Conservation (phyloP, 306 rosid species). For the Pterocarpus macrocarpus region DNA sequence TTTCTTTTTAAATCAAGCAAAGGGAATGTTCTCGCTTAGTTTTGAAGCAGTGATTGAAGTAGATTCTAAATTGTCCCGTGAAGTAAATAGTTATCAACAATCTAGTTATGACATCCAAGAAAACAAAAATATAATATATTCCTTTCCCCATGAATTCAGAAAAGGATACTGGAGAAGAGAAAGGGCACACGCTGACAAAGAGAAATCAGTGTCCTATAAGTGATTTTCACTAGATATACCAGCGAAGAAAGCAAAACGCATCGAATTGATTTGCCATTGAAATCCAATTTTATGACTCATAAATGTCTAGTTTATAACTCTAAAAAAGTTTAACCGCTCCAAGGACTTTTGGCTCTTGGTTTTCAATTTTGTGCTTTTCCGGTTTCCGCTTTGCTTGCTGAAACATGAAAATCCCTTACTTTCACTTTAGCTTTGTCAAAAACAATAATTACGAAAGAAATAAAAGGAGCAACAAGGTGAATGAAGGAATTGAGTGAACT, state of each 20-base stretch:
- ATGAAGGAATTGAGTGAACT: constrained; percentile 31
- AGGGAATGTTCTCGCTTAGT: neutral
- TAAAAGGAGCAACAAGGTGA: constrained; percentile 39
- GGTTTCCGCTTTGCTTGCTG: constrained; percentile 10
- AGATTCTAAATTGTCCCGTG: neutral
- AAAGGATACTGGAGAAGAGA: neutral
- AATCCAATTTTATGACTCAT: constrained; percentile 4
- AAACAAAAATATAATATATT: neutral
- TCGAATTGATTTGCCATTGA: neutral
- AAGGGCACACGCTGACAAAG: neutral
- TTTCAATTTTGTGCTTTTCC: constrained; percentile 15
- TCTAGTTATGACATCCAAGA: neutral
- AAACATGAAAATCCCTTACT: constrained; percentile 43
- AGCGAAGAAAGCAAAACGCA: neutral
- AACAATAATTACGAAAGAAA: constrained; percentile 29
- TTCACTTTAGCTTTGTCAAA: constrained; percentile 46
- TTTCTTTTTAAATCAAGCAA: too few relatives aligned
- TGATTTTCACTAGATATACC: neutral
- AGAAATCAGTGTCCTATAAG: neutral
- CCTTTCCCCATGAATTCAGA: neutral
- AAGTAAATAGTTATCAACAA: neutral
- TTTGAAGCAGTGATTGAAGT: constrained; percentile 5
- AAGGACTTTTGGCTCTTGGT: constrained; percentile 36
- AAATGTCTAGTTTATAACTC: neutral
- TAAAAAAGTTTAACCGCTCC: neutral